A percentile compares a stretch with the other conserved stretches of the same genome.
Conservation (phyloP, 257 asterid genomes). For the Solanum chmielewskii region DNA sequence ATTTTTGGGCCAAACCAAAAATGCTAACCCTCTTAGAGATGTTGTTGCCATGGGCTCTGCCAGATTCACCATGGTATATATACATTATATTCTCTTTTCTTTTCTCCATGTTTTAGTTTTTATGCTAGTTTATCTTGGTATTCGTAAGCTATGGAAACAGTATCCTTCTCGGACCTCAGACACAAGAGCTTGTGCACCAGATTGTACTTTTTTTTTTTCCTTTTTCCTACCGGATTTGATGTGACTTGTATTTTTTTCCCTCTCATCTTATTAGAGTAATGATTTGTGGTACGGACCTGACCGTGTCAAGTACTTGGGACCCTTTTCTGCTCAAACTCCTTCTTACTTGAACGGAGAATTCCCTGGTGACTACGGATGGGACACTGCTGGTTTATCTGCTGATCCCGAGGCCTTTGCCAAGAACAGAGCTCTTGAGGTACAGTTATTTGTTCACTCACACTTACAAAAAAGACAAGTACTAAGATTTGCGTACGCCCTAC, state of each 20-base stretch:
- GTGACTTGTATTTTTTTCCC: neutral
- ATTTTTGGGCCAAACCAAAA: conserved; percentile 65
- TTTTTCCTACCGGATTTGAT: neutral
- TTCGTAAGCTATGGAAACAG: neutral
- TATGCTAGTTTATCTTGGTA: neutral
- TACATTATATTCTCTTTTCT: neutral
- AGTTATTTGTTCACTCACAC: neutral
- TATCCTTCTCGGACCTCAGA: neutral
- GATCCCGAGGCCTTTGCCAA: conserved; percentile 25
- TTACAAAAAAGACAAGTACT: neutral
- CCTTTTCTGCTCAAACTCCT: conserved; percentile 19
- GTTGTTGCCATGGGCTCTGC: conserved; percentile 45
- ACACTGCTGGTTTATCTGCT: conserved; percentile 29
- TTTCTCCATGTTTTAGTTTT: neutral
- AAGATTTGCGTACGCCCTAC: accelerated
- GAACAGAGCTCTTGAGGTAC: conserved; percentile 24
- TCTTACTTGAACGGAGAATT: conserved; percentile 23
- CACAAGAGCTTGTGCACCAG: neutral
- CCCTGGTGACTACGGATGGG: conserved; percentile 30
- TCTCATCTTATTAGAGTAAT: neutral
- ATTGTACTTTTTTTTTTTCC: neutral
- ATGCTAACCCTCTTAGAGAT: conserved; percentile 48
- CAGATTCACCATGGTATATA: conserved; percentile 52
- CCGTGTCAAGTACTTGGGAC: conserved; percentile 22
- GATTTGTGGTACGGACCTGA: conserved; percentile 14